Conservation (phyloP, 352 stramenopile species). For the Phytophthora vignae region DNA sequence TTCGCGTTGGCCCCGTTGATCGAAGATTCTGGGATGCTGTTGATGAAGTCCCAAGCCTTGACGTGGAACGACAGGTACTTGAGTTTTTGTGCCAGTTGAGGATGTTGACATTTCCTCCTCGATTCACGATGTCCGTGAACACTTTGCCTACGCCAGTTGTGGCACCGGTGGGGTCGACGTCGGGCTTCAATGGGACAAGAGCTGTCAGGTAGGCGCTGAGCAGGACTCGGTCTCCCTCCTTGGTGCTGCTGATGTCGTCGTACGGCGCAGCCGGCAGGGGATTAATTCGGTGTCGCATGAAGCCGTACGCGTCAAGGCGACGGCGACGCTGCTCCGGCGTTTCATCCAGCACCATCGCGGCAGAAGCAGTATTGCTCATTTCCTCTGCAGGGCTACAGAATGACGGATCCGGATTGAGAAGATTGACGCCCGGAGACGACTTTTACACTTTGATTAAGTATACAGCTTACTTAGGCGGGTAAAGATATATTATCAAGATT, state of each 20-base stretch:
- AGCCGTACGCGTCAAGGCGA: no score
- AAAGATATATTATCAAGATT: no score
- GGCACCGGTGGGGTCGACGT: constrained; percentile 25
- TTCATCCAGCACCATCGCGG: no score
- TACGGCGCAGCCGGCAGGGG: no score
- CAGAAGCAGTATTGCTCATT: no score
- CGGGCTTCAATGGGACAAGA: constrained; percentile 52
- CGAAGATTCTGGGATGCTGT: constrained; percentile 29
- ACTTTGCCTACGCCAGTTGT: constrained; percentile 45
- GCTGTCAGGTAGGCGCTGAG: constrained; percentile 58
- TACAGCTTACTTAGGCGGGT: no score
- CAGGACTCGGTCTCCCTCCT: constrained; percentile 38
- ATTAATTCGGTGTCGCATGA: no score
- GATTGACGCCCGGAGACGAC: no score
- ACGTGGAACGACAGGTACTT: constrained; percentile 51
- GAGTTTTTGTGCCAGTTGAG: constrained; percentile 67
- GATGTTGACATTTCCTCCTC: constrained; percentile 50
- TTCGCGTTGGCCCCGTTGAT: constrained; percentile 31
- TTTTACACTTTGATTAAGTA: no score
- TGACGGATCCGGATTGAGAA: no score
- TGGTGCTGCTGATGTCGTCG: constrained; percentile 44
- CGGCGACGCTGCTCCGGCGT: no score
- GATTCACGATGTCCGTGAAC: constrained; percentile 41
- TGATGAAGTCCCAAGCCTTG: constrained; percentile 52
- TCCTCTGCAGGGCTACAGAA: no score